Percentiles rank a stretch among this genome's conserved stretches.
Conservation (phyloP, 2,329 filamentous ascomycete genomes). For the Clarireedia monteithiana region DNA sequence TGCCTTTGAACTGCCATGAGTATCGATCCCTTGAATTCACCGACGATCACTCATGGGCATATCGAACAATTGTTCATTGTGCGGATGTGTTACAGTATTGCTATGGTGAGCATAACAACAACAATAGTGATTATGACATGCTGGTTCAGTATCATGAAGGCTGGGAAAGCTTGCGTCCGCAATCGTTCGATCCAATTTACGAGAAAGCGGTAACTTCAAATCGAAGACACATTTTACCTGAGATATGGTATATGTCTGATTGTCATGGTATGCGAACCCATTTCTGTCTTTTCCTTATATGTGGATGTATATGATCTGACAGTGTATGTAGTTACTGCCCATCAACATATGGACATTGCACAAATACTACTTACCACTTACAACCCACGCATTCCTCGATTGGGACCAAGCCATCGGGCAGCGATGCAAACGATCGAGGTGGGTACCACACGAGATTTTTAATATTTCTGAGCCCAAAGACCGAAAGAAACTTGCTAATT, state of each 20-base stretch:
- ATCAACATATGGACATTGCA: conserved; percentile 35
- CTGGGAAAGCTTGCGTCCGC: conserved; percentile 15
- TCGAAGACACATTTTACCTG: conserved; percentile 12
- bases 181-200: conserved; percentile 19
- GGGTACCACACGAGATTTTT: background rate
- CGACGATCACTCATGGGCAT: conserved; percentile 19
- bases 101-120: conserved; percentile 13
- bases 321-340: conserved; percentile 28
- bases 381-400: conserved; percentile 27
- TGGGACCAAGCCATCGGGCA: conserved; percentile 14
- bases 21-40: conserved; percentile 18
- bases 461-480: too few species aligned
- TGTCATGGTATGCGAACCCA: conserved; percentile 15
- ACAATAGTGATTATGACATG: conserved; percentile 12
- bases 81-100: conserved; percentile 21
- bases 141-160: conserved; percentile 14
- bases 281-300: too few species aligned
- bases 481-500: background rate
- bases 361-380: conserved; percentile 34
- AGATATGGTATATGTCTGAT: conserved; percentile 20
- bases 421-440: conserved; percentile 15
- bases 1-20: conserved; percentile 30
- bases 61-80: conserved; percentile 17
- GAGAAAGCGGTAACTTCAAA: conserved; percentile 3
- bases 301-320: background rate